phyloP scores from a whole-genome alignment of 2,329 filamentous ascomycete species.

The Hypocreales sp. region DNA sequence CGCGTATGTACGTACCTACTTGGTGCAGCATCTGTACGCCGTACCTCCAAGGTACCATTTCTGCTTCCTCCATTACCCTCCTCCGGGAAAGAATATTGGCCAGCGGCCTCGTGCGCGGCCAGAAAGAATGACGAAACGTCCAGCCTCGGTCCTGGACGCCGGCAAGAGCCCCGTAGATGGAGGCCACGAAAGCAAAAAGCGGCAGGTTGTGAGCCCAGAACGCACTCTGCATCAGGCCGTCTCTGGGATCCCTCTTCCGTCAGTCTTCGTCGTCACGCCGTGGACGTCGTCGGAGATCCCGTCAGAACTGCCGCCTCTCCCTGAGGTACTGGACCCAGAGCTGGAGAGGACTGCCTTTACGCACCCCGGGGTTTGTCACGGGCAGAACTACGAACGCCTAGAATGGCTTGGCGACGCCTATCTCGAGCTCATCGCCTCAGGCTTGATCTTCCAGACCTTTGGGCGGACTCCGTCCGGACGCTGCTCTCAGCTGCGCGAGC shows the following conservation, averaged over 20 bases:
- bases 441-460: constrained; percentile 62
- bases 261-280: constrained; percentile 13
- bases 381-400: constrained; percentile 55
- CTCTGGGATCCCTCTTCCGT: constrained; percentile 5
- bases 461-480: constrained; percentile 48
- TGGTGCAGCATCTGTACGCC: no score
- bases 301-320: constrained; percentile 37
- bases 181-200: constrained; percentile 4
- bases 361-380: constrained; percentile 34
- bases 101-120: no score
- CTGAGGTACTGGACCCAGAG: constrained; percentile 39
- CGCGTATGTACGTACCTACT: no score
- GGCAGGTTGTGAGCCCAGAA: not conserved
- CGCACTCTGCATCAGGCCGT: not conserved
- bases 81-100: no score
- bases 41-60: no score
- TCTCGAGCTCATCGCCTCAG: constrained; percentile 60
- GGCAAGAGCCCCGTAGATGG: not conserved
- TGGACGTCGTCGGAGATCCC: constrained; percentile 37
- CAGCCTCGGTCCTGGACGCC: constrained; percentile 1
- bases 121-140: constrained; percentile 22
- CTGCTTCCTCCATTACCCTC: no score
- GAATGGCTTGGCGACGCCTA: constrained; percentile 87
- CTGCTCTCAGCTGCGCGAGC: constrained; percentile 62
- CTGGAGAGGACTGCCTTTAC: constrained; percentile 52